Evolutionary conservation across 202 grass and related monocot species (phyloP).

Genomic region (Dendrocalamus latiflorus): DNA sequence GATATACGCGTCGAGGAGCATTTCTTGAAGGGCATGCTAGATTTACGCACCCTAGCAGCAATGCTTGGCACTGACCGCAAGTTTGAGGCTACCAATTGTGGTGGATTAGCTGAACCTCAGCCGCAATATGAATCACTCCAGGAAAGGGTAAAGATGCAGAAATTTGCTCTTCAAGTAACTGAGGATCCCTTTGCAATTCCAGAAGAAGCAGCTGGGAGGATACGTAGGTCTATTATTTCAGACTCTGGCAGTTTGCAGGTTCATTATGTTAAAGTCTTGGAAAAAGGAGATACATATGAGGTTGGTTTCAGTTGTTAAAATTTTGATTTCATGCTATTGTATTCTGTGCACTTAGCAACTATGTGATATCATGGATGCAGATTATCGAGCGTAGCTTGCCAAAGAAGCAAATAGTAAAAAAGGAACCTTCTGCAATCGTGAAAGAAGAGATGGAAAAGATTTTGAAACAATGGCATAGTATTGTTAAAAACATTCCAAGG

Average conservation of each 20-base stretch:
- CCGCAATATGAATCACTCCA: conserved; percentile 85
- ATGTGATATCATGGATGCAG: conserved; percentile 49
- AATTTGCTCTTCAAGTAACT: conserved; percentile 79
- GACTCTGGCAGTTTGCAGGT: conserved; percentile 88
- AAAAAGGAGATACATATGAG: conserved; percentile 99
- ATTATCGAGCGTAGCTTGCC: conserved; percentile 99
- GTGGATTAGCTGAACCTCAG: conserved; percentile 75
- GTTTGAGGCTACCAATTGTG: conserved; percentile 49
- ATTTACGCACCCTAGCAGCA: conserved; percentile 68
- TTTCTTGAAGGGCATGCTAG: conserved; percentile 64
- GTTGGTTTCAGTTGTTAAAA: conserved; percentile 43
- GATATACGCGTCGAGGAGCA: conserved; percentile 75
- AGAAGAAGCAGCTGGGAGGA: conserved; percentile 91
- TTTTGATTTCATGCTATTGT: conserved; percentile 1
- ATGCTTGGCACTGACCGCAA: conserved; percentile 63
- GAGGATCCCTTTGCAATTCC: conserved; percentile 89
- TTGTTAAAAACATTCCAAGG: conserved; percentile 72
- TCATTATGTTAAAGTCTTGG: conserved; percentile 97
- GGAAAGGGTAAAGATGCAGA: conserved; percentile 71
- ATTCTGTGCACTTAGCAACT: conserved; percentile 34
- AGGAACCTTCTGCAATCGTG: conserved; percentile 72
- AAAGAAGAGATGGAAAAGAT: conserved; percentile 75
- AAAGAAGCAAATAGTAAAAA: conserved; percentile 83
- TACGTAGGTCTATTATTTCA: conserved; percentile 76
- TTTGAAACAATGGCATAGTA: conserved; percentile 64